Conservation (phyloP, 2,329 filamentous ascomycete genomes). For the Ophiocordyceps australis region DNA sequence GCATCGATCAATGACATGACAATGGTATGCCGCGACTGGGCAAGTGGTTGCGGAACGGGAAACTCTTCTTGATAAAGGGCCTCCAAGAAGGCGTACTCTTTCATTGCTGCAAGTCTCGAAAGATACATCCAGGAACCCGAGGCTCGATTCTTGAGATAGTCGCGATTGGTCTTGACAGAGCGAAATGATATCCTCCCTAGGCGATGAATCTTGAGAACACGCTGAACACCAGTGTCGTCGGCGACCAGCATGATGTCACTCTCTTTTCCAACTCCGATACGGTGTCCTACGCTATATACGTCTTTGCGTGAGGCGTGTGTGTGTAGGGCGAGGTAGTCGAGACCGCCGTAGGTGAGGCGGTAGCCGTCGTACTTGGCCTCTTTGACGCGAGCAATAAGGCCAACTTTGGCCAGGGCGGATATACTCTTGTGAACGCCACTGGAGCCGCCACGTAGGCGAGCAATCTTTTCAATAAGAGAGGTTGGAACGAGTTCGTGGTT, state of each 20-base stretch:
- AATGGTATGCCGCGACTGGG: slow-evolving; percentile 85
- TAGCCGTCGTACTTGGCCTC: slow-evolving; percentile 98
- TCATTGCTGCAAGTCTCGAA: slow-evolving; percentile 77
- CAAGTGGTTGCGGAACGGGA: slow-evolving; percentile 71
- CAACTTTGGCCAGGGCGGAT: slow-evolving; percentile 77
- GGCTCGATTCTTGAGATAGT: slow-evolving; percentile 70
- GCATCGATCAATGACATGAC: slow-evolving; percentile 91
- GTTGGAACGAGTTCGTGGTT: slow-evolving; percentile 97
- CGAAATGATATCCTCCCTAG: slow-evolving; percentile 93
- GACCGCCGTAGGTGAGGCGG: slow-evolving; percentile 84
- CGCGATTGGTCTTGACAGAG: slow-evolving; percentile 85
- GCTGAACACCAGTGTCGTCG: slow-evolving; percentile 55
- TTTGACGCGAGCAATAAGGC: slow-evolving; percentile 80
- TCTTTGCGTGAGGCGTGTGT: slow-evolving; percentile 63
- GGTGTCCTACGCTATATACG: slow-evolving; percentile 83
- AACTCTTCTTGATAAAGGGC: slow-evolving; percentile 72
- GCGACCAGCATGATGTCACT: slow-evolving; percentile 94
- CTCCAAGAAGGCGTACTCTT: slow-evolving; percentile 90
- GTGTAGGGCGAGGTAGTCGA: slow-evolving; percentile 94
- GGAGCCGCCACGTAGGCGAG: slow-evolving; percentile 60
- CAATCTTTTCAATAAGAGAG: slow-evolving; percentile 65
- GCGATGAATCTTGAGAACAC: slow-evolving; percentile 87
- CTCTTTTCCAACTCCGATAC: slow-evolving; percentile 93
- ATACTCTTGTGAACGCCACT: slow-evolving; percentile 75
- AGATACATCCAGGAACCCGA: slow-evolving; percentile 97